Conservation (phyloP, 352 stramenopile species). For the Phytophthora meadii region DNA sequence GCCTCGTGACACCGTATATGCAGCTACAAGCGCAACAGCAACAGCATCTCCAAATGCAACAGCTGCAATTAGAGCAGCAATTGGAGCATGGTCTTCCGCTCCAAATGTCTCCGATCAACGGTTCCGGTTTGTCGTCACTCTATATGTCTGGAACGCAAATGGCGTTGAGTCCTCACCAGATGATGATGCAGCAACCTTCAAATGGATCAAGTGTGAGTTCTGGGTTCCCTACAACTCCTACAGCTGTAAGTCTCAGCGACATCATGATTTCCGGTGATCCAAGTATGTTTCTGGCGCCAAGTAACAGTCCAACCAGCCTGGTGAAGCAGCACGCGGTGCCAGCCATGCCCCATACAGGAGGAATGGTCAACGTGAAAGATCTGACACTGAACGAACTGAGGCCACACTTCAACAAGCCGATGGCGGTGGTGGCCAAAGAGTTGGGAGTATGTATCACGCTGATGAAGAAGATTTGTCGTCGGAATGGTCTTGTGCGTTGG, state of each 20-base stretch:
- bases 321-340: constrained; percentile 58
- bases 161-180: constrained; percentile 40
- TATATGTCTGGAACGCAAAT: constrained; percentile 42
- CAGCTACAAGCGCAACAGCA: constrained; percentile 42
- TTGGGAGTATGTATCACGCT: constrained; percentile 87
- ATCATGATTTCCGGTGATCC: constrained; percentile 55
- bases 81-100: constrained; percentile 21
- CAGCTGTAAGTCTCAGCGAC: constrained; percentile 46
- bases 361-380: constrained; percentile 77
- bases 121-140: constrained; percentile 33
- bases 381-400: constrained; percentile 84
- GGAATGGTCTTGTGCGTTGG: constrained; percentile 83
- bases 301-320: constrained; percentile 43
- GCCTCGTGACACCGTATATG: constrained; percentile 47
- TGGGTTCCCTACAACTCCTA: constrained; percentile 35
- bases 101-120: constrained; percentile 39
- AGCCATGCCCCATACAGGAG: constrained; percentile 36
- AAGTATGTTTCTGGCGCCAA: constrained; percentile 48
- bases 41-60: constrained; percentile 43
- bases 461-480: constrained; percentile 90
- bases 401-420: constrained; percentile 87
- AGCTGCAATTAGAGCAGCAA: constrained; percentile 42
- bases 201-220: constrained; percentile 24
- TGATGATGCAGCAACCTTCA: constrained; percentile 39
- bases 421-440: constrained; percentile 83